Evolutionary conservation across 2,329 filamentous ascomycete genomes (phyloP).

Genomic region (Xylariaceae sp.): DNA sequence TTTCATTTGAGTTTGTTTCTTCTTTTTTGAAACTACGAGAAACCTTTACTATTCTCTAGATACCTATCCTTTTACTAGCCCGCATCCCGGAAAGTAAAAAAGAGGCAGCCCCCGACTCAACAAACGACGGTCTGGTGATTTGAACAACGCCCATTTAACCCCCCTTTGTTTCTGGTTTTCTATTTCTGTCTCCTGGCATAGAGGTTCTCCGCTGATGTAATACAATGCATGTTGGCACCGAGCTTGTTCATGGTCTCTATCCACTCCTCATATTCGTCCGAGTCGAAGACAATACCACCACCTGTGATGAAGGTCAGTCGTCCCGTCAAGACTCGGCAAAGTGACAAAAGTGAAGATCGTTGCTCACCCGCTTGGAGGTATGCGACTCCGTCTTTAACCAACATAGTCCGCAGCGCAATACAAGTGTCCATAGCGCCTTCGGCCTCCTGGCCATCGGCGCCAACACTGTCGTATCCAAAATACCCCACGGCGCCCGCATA

Average conservation of each 20-base stretch:
- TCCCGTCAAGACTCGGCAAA: constrained; percentile 2
- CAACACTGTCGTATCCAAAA: constrained; percentile 83
- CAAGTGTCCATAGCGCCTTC: constrained; percentile 93
- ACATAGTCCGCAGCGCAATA: constrained; percentile 84
- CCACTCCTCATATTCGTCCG: constrained; percentile 87
- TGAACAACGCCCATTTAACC: too few relatives aligned
- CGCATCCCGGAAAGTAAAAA: too few relatives aligned
- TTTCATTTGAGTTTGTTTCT: not conserved
- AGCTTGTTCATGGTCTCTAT: constrained; percentile 96
- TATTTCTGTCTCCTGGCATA: constrained; percentile 44
- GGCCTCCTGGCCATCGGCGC: constrained; percentile 60
- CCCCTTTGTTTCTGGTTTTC: not conserved
- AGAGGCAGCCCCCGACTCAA: too few relatives aligned
- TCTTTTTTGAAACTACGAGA: too few relatives aligned
- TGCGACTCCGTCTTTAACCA: constrained; percentile 86
- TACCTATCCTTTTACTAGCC: too few relatives aligned
- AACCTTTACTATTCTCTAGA: too few relatives aligned
- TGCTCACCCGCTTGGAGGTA: constrained; percentile 78
- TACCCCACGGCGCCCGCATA: constrained; percentile 97
- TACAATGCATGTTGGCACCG: constrained; percentile 84
- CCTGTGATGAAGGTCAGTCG: constrained; percentile 44
- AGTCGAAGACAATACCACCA: constrained; percentile 93
- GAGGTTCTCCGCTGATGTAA: constrained; percentile 78
- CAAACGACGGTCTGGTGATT: too few relatives aligned
- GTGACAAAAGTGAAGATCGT: not conserved